These are phyloP conservation scores for Podospora anserina DNA, from an alignment of 495 filamentous ascomycete species.

Conservation along the genomic window DNA sequence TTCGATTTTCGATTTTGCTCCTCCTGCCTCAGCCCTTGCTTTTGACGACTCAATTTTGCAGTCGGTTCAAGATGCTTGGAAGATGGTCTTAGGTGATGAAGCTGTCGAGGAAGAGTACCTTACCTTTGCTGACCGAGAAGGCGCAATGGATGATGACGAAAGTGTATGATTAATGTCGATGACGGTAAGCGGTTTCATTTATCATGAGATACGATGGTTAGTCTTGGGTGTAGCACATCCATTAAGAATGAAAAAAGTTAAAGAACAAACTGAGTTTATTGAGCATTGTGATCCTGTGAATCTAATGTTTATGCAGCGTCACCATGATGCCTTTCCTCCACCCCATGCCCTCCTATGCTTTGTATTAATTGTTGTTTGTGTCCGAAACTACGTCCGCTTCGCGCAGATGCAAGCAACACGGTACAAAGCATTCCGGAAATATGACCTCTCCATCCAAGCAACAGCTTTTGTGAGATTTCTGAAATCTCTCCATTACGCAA, in stretches of 20 bases:
- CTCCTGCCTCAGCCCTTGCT: constrained; percentile 57
- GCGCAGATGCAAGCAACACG: neutral
- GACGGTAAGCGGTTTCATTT: constrained; percentile 16
- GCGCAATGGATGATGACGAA: constrained; percentile 48
- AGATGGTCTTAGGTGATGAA: constrained; percentile 53
- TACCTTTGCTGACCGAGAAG: constrained; percentile 57
- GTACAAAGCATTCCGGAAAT: neutral
- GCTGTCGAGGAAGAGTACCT: constrained; percentile 57
- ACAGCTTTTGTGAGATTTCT: neutral
- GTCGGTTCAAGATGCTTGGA: constrained; percentile 62
- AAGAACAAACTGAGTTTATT: neutral
- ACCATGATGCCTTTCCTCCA: neutral
- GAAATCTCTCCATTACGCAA: neutral
- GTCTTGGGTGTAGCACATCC: neutral
- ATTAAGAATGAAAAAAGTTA: neutral
- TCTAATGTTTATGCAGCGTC: neutral
- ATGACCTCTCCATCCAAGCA: neutral
- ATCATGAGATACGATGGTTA: constrained; percentile 6
- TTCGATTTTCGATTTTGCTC: constrained; percentile 47
- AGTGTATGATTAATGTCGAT: constrained; percentile 31
- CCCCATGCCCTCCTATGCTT: neutral
- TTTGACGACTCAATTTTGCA: constrained; percentile 66
- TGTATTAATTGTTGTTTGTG: neutral
- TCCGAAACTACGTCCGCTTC: neutral
- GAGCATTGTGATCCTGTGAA: neutral